A percentile compares a stretch with the other conserved stretches of the same genome.
Conservation (phyloP, 257 asterid genomes). For the Lantana camara region DNA sequence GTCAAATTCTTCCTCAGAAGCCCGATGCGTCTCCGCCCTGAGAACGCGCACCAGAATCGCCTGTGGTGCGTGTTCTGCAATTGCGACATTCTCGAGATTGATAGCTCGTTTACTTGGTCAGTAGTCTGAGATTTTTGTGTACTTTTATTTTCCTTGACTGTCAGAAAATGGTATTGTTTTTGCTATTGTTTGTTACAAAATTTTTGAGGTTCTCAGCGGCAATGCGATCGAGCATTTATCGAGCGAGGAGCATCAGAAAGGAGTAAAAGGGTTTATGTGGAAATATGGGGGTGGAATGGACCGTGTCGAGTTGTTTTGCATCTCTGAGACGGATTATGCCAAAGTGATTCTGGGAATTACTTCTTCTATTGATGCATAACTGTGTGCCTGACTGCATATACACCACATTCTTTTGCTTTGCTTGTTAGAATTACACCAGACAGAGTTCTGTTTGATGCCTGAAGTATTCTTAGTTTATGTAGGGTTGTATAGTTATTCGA, state of each 20-base stretch:
- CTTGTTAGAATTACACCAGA: not conserved
- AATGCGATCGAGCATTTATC: constrained; percentile 72
- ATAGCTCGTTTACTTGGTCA: constrained; percentile 64
- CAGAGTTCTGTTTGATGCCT: not conserved
- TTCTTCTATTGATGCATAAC: not conserved
- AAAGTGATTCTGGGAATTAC: constrained; percentile 45
- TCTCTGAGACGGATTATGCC: constrained; percentile 56
- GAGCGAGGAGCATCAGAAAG: constrained; percentile 78
- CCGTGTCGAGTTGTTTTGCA: constrained; percentile 51
- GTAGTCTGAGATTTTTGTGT: constrained; percentile 12
- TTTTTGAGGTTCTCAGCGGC: constrained; percentile 51
- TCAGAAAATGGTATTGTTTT: not conserved
- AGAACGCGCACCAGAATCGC: constrained; percentile 53
- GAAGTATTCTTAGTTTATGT: not conserved
- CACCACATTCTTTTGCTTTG: not conserved
- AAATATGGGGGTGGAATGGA: constrained; percentile 80
- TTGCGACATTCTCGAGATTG: constrained; percentile 57
- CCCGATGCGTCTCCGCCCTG: constrained; percentile 56
- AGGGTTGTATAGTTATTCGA: not conserved
- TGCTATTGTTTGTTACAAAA: not conserved
- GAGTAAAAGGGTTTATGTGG: constrained; percentile 80
- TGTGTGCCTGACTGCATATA: not conserved
- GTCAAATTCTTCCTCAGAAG: constrained; percentile 56
- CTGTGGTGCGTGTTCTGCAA: constrained; percentile 86
- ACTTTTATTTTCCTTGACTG: not conserved